These are phyloP conservation scores for Talaromyces piceae DNA, from an alignment of 2,329 filamentous ascomycete species.

Conservation along the genomic window DNA sequence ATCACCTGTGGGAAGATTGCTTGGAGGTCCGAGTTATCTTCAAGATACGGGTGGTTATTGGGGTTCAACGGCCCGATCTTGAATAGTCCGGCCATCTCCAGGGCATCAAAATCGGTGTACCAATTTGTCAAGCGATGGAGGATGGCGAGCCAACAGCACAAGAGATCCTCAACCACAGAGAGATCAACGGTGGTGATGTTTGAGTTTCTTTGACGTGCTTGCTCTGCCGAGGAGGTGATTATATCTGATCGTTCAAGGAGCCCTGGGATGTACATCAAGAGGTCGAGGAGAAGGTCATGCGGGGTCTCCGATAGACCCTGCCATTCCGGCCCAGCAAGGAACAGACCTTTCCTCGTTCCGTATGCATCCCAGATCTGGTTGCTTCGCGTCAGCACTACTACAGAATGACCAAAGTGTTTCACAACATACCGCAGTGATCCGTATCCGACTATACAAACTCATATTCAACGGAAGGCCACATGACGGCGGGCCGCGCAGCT, in stretches of 20 bases:
- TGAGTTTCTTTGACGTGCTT: too few relatives aligned
- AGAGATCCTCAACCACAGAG: slow-evolving; percentile 1
- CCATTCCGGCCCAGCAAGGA: slow-evolving; percentile 8
- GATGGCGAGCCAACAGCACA: slow-evolving; percentile 7
- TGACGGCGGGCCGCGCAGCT: slow-evolving; percentile 8
- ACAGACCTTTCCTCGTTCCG: slow-evolving; percentile 5
- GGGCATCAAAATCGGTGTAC: slow-evolving; percentile 5
- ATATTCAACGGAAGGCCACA: slow-evolving; percentile 3
- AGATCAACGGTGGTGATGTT: not conserved
- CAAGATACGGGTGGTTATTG: slow-evolving; percentile 6
- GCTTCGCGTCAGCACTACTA: not conserved
- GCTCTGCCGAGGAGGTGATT: not conserved
- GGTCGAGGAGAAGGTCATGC: slow-evolving; percentile 9
- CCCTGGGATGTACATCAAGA: slow-evolving; percentile 4
- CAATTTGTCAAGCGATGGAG: slow-evolving; percentile 4
- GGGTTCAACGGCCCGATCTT: slow-evolving; percentile 3
- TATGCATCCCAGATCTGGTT: slow-evolving; percentile 11
- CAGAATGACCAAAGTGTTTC: not conserved
- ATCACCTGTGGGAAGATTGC: slow-evolving; percentile 9
- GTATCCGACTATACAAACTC: slow-evolving; percentile 9
- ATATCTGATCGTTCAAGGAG: slow-evolving; percentile 3
- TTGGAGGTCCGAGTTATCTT: slow-evolving; percentile 1
- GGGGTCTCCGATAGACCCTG: slow-evolving; percentile 7
- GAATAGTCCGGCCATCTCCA: slow-evolving; percentile 4
- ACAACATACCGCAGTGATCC: slow-evolving; percentile 9